phyloP scores from a whole-genome alignment of 2,329 filamentous ascomycete species.

The Hypoxylon sp. region DNA sequence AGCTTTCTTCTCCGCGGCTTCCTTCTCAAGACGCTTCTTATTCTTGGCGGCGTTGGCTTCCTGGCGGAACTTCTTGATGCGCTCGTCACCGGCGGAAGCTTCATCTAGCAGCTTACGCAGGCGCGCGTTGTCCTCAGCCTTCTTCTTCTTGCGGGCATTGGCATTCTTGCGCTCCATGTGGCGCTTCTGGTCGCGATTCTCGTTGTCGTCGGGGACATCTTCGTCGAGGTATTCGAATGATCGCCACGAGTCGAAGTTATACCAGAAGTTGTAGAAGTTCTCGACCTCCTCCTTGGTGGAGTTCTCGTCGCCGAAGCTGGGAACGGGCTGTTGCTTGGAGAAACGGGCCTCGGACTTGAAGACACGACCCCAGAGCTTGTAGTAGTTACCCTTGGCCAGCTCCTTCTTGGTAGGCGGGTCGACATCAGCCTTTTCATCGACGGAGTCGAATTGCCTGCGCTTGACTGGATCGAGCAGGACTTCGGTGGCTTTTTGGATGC shows the following conservation, averaged over 20 bases:
- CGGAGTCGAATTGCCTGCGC: slow-evolving; percentile 95
- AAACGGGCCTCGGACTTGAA: slow-evolving; percentile 95
- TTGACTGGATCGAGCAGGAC: slow-evolving; percentile 91
- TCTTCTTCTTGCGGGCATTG: slow-evolving; percentile 98
- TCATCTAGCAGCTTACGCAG: slow-evolving; percentile 92
- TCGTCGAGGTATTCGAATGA: slow-evolving; percentile 98
- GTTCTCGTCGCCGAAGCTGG: slow-evolving; percentile 85
- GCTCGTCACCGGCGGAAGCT: slow-evolving; percentile 85
- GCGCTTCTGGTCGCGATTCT: slow-evolving; percentile 98
- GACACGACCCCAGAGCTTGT: slow-evolving; percentile 91
- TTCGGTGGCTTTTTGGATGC: slow-evolving; percentile 98
- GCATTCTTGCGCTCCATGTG: slow-evolving; percentile 98
- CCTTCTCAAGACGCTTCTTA: slow-evolving; percentile 90
- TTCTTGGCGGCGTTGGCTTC: slow-evolving; percentile 94
- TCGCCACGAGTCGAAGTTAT: slow-evolving; percentile 98
- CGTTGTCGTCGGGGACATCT: slow-evolving; percentile 98
- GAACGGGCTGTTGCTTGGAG: slow-evolving; percentile 91
- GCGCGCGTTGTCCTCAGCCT: slow-evolving; percentile 95
- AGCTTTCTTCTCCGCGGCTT: slow-evolving; percentile 89
- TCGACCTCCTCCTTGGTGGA: slow-evolving; percentile 91
- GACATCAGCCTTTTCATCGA: slow-evolving; percentile 93
- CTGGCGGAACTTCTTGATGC: slow-evolving; percentile 97
- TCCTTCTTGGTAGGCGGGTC: slow-evolving; percentile 95
- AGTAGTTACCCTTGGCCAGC: slow-evolving; percentile 86
- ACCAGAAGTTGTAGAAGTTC: slow-evolving; percentile 99